phyloP scores from a whole-genome alignment of 768 basidiomycete species.

The Suillus subalutaceus region DNA sequence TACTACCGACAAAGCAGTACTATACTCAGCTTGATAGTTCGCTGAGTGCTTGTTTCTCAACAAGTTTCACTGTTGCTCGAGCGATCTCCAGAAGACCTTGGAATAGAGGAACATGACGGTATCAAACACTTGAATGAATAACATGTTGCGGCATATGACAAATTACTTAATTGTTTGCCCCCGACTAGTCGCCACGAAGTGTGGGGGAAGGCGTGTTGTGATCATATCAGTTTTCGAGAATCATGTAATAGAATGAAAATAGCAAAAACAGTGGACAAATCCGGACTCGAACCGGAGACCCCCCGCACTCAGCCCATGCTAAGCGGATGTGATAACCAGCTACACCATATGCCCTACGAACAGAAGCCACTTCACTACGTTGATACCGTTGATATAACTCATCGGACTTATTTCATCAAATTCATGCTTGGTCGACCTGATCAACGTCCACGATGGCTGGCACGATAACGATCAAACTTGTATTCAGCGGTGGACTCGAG shows the following conservation, averaged over 20 bases:
- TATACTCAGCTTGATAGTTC: too few species aligned
- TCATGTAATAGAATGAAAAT: too few species aligned
- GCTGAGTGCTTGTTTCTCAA: background rate
- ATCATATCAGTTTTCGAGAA: too few species aligned
- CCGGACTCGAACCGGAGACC: constrained; percentile 45
- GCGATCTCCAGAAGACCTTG: background rate
- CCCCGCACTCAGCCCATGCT: constrained; percentile 39
- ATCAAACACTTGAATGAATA: too few species aligned
- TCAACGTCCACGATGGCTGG: constrained; percentile 13
- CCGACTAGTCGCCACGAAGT: too few species aligned
- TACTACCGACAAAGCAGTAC: too few species aligned
- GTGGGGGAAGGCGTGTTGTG: too few species aligned
- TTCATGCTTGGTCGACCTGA: background rate
- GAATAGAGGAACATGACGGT: too few species aligned
- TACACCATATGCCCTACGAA: constrained; percentile 39
- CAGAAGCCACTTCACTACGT: background rate
- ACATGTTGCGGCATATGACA: too few species aligned
- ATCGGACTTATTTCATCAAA: background rate
- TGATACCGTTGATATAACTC: background rate
- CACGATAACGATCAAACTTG: constrained; percentile 55
- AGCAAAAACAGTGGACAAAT: constrained; percentile 39
- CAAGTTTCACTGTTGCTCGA: background rate
- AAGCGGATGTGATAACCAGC: constrained; percentile 45
- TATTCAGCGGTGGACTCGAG: constrained; percentile 87
- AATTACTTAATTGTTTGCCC: too few species aligned